phyloP scores from a whole-genome alignment of 495 filamentous ascomycete genomes.

The Tuber brumale region DNA sequence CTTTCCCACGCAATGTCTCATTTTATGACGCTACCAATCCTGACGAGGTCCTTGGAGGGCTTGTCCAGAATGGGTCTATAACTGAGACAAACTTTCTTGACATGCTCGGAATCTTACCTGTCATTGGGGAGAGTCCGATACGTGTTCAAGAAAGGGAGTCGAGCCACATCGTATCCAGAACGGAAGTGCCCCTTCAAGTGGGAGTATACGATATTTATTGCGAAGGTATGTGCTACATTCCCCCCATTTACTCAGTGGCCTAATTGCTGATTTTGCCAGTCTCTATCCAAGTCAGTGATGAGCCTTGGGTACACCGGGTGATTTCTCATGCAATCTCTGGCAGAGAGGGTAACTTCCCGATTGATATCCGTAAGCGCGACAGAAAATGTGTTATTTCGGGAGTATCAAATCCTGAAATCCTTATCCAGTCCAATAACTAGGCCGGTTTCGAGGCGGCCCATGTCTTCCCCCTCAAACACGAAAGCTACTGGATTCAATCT shows the following conservation, averaged over 20 bases:
- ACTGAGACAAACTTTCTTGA: slow-evolving; percentile 7
- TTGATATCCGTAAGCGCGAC: slow-evolving; percentile 14
- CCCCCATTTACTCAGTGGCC: too few species aligned
- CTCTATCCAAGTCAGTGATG: too few species aligned
- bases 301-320: not conserved
- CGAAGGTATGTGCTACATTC: slow-evolving; percentile 15
- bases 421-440: too few species aligned
- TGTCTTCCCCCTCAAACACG: too few species aligned
- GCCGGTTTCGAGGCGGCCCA: too few species aligned
- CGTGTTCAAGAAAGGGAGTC: slow-evolving; percentile 16
- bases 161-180: slow-evolving; percentile 14
- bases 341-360: slow-evolving; percentile 9
- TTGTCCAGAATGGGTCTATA: too few species aligned
- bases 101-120: slow-evolving; percentile 16
- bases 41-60: too few species aligned
- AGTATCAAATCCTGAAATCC: not conserved
- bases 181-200: slow-evolving; percentile 6
- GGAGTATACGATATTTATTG: slow-evolving; percentile 22
- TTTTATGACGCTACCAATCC: too few species aligned
- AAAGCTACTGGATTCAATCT: too few species aligned
- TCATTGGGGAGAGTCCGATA: not conserved
- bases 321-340: slow-evolving; percentile 13
- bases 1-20: too few species aligned
- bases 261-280: too few species aligned
- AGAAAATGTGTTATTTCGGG: slow-evolving; percentile 15